Evolutionary conservation across 2,329 filamentous ascomycete genomes (phyloP), one percentile per base, ranked within the genome.

Genomic region (Byssochlamys sp.): DNA sequence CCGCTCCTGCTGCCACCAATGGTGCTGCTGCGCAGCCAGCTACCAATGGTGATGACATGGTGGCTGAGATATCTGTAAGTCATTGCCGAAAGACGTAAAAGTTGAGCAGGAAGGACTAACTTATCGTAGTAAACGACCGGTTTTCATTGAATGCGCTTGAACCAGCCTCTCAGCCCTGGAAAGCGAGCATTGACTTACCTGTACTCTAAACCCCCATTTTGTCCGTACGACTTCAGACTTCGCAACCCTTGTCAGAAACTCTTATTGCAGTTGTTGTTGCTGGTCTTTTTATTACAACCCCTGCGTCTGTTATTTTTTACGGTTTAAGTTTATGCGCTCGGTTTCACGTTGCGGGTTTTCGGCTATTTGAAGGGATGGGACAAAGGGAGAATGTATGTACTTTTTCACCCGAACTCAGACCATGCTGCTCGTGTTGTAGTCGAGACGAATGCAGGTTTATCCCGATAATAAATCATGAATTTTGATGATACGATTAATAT

Each of bases 21-120:
- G 77, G 75, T 51, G 76, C 77, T 60, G 75, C 77, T 48, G 72
- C 76, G 55, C 79, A 77, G 57, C 72, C 73, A 49, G 74, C 80
- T 59, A 75, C 78, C 45, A 77, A 77, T 59, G 78, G 74, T 25
- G 76, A 77, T 60, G 81, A 80, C 63, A 73, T 78, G 59, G 78
- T 82, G 80, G 81, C 81, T 62, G 81, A 82, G 69, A 81, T 82
- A 63, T 77, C 79, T 67, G 78, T 78, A 72, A 72, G 74, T 66
- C n/a, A 19, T n/a, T 7, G 19, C n/a, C 14, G n/a, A 45, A 39
- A 45, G 39, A 45, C 14, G 19, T 19, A 33, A 33, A 24, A n/a
- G 2, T 19, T 45, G 39, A 45, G 7, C n/a, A 45, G 39, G 11
- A 14, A 19, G 11, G 39, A 19, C 39, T 45, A 14, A 45, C 39